Conservation (phyloP, 257 asterid genomes). For the Penstemon davidsonii region DNA sequence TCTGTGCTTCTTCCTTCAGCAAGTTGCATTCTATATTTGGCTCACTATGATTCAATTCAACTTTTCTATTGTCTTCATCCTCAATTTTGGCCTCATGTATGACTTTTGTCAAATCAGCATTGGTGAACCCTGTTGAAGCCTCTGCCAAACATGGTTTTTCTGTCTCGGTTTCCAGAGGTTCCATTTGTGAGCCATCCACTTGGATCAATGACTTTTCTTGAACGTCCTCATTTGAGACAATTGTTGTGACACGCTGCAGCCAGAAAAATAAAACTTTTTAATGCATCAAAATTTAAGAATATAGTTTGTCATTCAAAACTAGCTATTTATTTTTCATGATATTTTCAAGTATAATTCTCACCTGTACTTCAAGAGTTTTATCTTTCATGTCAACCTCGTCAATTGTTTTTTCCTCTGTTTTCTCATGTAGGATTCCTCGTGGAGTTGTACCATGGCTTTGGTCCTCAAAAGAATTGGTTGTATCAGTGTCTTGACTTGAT, state of each 20-base stretch:
- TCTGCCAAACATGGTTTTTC: neutral
- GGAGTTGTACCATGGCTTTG: neutral
- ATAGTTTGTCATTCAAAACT: neutral
- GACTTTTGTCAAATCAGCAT: constrained; percentile 7
- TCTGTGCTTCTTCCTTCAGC: constrained; percentile 15
- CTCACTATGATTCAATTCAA: neutral
- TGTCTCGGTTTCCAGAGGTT: neutral
- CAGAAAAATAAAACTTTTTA: neutral
- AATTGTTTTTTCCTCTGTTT: neutral
- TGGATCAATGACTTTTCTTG: constrained; percentile 9
- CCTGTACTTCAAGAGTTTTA: constrained; percentile 10
- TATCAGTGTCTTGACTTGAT: neutral
- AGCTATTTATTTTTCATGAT: neutral
- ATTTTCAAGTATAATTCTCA: constrained; percentile 1
- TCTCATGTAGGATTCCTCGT: neutral
- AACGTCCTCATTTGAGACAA: neutral
- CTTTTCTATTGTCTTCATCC: constrained; percentile 10
- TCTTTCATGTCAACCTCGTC: neutral
- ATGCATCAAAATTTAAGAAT: neutral
- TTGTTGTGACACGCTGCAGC: constrained; percentile 16
- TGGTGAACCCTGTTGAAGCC: neutral
- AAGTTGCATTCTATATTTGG: constrained; percentile 3
- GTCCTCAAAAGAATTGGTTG: neutral
- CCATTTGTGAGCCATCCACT: neutral
- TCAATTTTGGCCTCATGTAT: neutral